Percentiles rank a stretch among this genome's conserved stretches.
phyloP scores from a whole-genome alignment of 441 rosid species.

The Sinapis alba region DNA sequence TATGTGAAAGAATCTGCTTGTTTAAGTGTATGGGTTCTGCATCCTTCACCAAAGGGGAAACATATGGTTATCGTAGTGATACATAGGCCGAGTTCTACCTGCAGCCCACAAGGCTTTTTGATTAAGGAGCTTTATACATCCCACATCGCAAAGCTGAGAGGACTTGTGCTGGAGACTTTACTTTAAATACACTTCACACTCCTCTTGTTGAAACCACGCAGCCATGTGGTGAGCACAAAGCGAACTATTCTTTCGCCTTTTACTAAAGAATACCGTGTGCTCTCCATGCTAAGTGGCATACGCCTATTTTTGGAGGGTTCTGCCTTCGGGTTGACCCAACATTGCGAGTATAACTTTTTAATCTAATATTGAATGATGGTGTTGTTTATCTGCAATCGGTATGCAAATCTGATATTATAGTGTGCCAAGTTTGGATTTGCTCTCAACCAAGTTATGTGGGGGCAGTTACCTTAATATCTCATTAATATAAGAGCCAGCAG shows the following conservation, averaged over 20 bases:
- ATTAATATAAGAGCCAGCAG: too few species aligned
- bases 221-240: slow-evolving; percentile 64
- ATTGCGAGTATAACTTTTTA: not conserved
- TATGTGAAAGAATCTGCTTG: not conserved
- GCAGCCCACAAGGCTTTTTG: not conserved
- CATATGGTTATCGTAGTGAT: not conserved
- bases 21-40: not conserved
- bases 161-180: not conserved
- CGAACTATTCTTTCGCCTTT: slow-evolving; percentile 80
- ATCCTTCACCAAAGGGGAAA: not conserved
- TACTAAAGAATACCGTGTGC: slow-evolving; percentile 77
- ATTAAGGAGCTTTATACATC: not conserved
- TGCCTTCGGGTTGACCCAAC: slow-evolving; percentile 7
- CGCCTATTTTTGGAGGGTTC: slow-evolving; percentile 38
- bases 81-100: not conserved
- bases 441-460: not conserved
- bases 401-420: too few species aligned
- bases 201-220: not conserved
- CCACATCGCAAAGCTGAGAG: not conserved
- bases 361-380: too few species aligned
- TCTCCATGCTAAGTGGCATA: slow-evolving; percentile 23
- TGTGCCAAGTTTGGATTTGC: not conserved
- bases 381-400: not conserved
- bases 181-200: not conserved
- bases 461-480: too few species aligned